Percentiles rank a stretch among this genome's conserved stretches.
phyloP scores from a whole-genome alignment of 2,329 filamentous ascomycete species.

The Waltergamsia citrina region DNA sequence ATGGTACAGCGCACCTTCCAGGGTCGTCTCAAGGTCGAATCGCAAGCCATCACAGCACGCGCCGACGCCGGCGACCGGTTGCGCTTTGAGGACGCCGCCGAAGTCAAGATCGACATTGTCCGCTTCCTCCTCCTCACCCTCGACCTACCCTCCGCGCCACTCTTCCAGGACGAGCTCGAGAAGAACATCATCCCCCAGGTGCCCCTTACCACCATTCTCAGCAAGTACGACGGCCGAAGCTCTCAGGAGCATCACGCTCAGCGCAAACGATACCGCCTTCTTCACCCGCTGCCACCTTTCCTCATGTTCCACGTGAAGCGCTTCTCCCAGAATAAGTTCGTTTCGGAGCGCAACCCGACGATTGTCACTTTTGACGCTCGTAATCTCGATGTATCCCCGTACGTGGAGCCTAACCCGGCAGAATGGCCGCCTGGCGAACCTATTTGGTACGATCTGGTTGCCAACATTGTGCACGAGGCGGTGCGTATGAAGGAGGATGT shows the following conservation, averaged over 20 bases:
- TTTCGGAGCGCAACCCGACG: conserved; percentile 90
- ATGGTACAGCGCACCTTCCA: conserved; percentile 93
- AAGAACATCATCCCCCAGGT: conserved; percentile 95
- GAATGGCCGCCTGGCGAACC: conserved; percentile 67
- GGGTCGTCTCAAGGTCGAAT: conserved; percentile 83
- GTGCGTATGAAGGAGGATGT: conserved; percentile 73
- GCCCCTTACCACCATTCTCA: conserved; percentile 71
- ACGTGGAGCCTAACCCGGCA: conserved; percentile 77
- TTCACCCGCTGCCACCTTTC: conserved; percentile 86
- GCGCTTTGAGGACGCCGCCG: conserved; percentile 83
- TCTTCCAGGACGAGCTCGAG: conserved; percentile 92
- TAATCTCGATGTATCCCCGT: conserved; percentile 76
- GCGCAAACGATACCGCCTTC: conserved; percentile 77
- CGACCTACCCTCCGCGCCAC: conserved; percentile 80
- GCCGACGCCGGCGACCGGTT: conserved; percentile 79
- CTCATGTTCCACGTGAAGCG: conserved; percentile 94
- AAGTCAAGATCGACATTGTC: conserved; percentile 65
- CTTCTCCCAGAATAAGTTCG: conserved; percentile 94
- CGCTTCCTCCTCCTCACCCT: conserved; percentile 90
- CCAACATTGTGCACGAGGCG: conserved; percentile 85
- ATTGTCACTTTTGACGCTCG: conserved; percentile 93
- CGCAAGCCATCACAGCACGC: conserved; percentile 85
- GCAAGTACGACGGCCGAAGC: conserved; percentile 84
- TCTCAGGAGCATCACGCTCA: conserved; percentile 85
- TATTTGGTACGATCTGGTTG: conserved; percentile 90